Evolutionary conservation across 2,329 filamentous ascomycete genomes (phyloP), one percentile per base, ranked within the genome.

Genomic region (Aspergillus puulaauensis): DNA sequence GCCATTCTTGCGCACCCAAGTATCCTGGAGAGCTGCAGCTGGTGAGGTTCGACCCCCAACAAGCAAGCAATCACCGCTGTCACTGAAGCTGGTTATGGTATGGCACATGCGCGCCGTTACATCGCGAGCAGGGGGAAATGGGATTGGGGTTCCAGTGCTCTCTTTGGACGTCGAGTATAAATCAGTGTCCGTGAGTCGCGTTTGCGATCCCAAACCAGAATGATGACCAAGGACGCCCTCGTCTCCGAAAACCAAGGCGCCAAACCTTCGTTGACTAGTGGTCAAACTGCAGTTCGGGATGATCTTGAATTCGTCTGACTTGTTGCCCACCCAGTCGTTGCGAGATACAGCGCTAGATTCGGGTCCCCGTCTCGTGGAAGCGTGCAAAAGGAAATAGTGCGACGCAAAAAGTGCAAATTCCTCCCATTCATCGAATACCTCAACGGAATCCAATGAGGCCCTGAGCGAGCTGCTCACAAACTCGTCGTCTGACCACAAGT

Each of bases 351-450:
- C 41, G 23, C 5, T 11, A 35, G 57, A 39, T 40, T 35, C 35
- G 23, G 2, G 6, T 46, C 47, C 46, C 7, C 48, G 53, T 53
- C 49, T 27, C 61, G 66, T 85, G 43, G 77, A 81, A 14, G 91
- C 90, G 51, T 86, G 80, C 8, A 96, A 80, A 44, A 97, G 76
- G 65, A 93, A 90, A 73, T 96, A 96, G 73, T 97, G 93, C 35
- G 87, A 86, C 2, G 85, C 86, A 72, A 96, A 96, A 1, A 96
- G 79, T 2, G 89, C 87, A 69, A 97, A 92, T 68, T 97, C 93
- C 73, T 98, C 93, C 91, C 91, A 96, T 74, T 97, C 93, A 72
- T 98, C 93, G 69, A 98, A 97, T 1, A 89, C 86, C 68, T 97
- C 93, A 15, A 92, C 74, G 1, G 77, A 69, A 65, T 96, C 88